Evolutionary conservation across 73 alveolate genomes (phyloP).

Genomic region (Tetrahymena malaccensis): DNA sequence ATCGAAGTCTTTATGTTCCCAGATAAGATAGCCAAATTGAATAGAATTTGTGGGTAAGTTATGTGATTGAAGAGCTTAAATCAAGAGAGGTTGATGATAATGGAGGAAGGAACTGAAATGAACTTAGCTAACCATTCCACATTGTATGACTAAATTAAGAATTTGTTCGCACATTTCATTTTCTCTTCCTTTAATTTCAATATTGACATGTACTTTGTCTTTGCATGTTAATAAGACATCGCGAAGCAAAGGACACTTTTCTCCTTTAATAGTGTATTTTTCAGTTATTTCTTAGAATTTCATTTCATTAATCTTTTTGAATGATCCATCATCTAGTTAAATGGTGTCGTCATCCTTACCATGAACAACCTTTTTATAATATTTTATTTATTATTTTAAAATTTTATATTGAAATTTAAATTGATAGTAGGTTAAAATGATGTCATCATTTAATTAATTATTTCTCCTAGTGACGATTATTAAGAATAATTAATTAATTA

Average conservation of each 20-base stretch:
- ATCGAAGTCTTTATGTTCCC: background rate
- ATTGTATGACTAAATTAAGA: background rate
- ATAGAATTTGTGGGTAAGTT: background rate
- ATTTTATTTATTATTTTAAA: background rate
- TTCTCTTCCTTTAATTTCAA: background rate
- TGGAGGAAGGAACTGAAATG: background rate
- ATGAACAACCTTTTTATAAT: background rate
- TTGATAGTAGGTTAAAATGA: background rate
- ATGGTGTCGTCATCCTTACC: background rate
- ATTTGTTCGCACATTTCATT: background rate
- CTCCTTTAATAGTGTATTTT: background rate
- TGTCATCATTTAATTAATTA: background rate
- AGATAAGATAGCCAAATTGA: background rate
- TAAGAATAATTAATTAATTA: too few relatives aligned
- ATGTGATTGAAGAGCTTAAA: background rate
- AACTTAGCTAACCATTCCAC: background rate
- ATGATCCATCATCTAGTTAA: background rate
- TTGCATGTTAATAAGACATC: background rate
- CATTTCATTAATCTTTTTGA: background rate
- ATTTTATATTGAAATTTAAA: background rate
- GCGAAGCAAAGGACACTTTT: background rate
- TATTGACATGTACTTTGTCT: background rate
- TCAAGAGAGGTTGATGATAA: background rate
- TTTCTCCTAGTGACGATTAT: background rate
- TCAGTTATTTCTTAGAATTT: background rate